These are phyloP conservation scores for Penicillium sp. DNA, from an alignment of 2,329 filamentous ascomycete genomes.

Conservation along the genomic window DNA sequence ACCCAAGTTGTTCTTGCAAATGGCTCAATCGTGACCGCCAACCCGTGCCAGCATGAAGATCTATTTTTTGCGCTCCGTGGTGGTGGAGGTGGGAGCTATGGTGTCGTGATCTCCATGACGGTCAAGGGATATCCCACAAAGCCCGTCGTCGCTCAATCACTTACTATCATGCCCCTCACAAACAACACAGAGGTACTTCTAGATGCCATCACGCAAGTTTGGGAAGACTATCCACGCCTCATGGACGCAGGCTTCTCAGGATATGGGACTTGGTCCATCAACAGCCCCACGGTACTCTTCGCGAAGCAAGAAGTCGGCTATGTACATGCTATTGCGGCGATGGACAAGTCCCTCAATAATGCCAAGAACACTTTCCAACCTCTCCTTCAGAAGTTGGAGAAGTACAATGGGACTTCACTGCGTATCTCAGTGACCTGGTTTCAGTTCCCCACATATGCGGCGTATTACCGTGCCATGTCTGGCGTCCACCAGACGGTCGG, in stretches of 20 bases:
- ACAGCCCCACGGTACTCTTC: neutral
- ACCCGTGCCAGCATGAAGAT: slow-evolving; percentile 32
- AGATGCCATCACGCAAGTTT: slow-evolving; percentile 1
- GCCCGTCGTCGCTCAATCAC: slow-evolving; percentile 10
- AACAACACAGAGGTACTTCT: slow-evolving; percentile 2
- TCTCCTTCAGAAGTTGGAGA: neutral
- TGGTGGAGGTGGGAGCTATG: slow-evolving; percentile 36
- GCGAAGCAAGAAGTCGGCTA: slow-evolving; percentile 7
- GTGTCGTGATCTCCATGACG: slow-evolving; percentile 18
- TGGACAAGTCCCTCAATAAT: slow-evolving; percentile 8
- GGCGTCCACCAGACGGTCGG: slow-evolving; percentile 25
- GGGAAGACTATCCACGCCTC: slow-evolving; percentile 3
- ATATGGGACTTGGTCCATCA: slow-evolving; percentile 8
- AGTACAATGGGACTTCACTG: neutral
- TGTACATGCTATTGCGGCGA: slow-evolving; percentile 12
- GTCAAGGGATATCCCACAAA: slow-evolving; percentile 6
- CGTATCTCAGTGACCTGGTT: slow-evolving; percentile 15
- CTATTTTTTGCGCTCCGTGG: slow-evolving; percentile 38
- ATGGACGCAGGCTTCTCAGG: slow-evolving; percentile 7
- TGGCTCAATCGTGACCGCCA: slow-evolving; percentile 37
- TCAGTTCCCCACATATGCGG: slow-evolving; percentile 27
- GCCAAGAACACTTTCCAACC: slow-evolving; percentile 1
- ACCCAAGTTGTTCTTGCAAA: slow-evolving; percentile 41
- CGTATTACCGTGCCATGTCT: slow-evolving; percentile 28
- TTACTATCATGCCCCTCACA: slow-evolving; percentile 6